Evolutionary conservation across 768 basidiomycete species (phyloP), one percentile per base, ranked within the genome.

Genomic region (Gymnopilus dilepis): DNA sequence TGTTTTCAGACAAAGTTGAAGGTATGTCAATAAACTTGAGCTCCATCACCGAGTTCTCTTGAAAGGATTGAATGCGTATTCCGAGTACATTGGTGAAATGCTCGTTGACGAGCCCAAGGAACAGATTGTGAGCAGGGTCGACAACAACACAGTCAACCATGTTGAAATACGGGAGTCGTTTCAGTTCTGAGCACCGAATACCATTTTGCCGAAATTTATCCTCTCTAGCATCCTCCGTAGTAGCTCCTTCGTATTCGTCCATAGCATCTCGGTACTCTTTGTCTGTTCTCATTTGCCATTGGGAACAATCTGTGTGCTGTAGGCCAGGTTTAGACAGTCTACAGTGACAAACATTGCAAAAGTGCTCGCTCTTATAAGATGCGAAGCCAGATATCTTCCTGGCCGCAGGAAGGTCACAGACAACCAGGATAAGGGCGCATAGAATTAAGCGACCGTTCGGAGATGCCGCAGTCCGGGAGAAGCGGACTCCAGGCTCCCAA

Each of bases 81-180:
- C 60, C 51, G 13, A 60, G 50, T 22, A 57, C 48, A 17, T 43
- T 40, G 4, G 17, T 21, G 22, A 63, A 66, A 22, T 66, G 65
- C 19, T 62, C 62, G 17, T 60, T 63, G 31, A 66, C 15, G 3
- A 63, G 21, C 11, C 45, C 28, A 24, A 28, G 4, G 30, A 75
- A 71, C 0, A 80, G 62, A 13, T 67, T 71, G 59, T 82, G 81
- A 78, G 80, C 79, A 1, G 74, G 50, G 56, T 82, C 79, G 11
- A 80, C 64, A 1, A 77, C 63, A 3, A 72, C 53, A 22, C 65
- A 73, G 1, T 13, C 30, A 2, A 69, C 64, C 6, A 71, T 71
- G 42, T 78, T 64, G 69, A 74, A 79, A 63, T 80, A 79, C 0
- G 74, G 71, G 4, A 81, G 68, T 9, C 57, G 52, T 9, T 57